phyloP scores from a whole-genome alignment of 2,329 filamentous ascomycete species.

The Orbilia quercus region DNA sequence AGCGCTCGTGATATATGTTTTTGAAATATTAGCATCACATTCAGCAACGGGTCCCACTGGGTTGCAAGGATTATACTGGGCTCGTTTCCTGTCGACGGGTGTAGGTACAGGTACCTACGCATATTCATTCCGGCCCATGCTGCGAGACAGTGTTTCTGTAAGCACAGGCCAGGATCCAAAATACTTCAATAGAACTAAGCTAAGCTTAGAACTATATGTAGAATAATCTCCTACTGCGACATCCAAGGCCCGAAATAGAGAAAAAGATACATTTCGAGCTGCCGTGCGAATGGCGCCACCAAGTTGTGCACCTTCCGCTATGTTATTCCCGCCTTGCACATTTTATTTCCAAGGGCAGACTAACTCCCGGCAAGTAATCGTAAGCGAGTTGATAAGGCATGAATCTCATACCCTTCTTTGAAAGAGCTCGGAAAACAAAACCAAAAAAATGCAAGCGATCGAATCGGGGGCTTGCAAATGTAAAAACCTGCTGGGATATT shows the following conservation, averaged over 20 bases:
- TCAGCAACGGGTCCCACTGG: not conserved
- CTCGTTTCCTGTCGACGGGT: not conserved
- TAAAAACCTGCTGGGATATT: conserved; percentile 2
- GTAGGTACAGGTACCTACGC: not conserved
- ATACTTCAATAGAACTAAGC: not conserved
- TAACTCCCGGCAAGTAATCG: conserved; percentile 47
- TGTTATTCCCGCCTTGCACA: conserved; percentile 15
- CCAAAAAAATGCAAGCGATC: conserved; percentile 14
- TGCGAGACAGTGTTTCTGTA: conserved; percentile 20
- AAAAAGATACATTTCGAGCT: too few species aligned
- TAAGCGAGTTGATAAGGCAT: conserved; percentile 55
- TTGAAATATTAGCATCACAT: not conserved
- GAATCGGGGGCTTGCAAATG: conserved; percentile 2
- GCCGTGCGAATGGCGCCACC: not conserved
- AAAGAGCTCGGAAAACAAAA: conserved; percentile 44
- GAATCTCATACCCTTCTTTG: conserved; percentile 27
- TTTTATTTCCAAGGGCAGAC: conserved; percentile 19
- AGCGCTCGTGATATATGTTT: not conserved
- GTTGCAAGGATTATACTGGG: not conserved
- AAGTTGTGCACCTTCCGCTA: conserved; percentile 8
- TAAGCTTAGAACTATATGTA: not conserved
- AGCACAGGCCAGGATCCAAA: not conserved
- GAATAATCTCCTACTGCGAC: too few species aligned
- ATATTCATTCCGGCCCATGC: conserved; percentile 3
- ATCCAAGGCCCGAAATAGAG: too few species aligned